phyloP scores from a whole-genome alignment of 345 rosid species.

The Theobroma cacao region DNA sequence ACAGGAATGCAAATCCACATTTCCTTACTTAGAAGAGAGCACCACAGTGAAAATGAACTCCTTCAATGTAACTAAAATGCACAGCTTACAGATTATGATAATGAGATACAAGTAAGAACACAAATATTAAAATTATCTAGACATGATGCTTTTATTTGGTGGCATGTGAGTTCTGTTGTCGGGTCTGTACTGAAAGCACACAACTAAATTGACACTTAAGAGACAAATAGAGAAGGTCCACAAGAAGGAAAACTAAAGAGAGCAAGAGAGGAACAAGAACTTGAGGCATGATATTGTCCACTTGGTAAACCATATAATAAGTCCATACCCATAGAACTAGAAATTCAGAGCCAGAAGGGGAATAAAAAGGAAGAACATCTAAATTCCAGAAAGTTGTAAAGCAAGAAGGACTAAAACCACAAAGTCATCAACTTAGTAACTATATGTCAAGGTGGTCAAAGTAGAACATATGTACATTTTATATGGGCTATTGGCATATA shows the following conservation, averaged over 20 bases:
- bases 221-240: background rate
- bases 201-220: background rate
- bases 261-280: background rate
- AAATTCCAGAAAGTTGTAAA: background rate
- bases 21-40: background rate
- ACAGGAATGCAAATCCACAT: background rate
- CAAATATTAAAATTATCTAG: background rate
- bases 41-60: background rate
- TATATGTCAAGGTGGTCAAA: background rate
- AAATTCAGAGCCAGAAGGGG: background rate
- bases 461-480: background rate
- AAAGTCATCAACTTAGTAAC: background rate
- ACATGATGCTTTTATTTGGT: background rate
- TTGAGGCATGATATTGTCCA: background rate
- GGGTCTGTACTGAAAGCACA: background rate
- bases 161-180: background rate
- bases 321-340: background rate
- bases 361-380: background rate
- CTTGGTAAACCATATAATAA: background rate
- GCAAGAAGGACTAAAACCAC: constrained; percentile 3
- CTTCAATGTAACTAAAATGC: background rate
- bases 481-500: background rate
- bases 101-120: background rate
- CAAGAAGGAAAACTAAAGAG: background rate
- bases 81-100: background rate